These are phyloP conservation scores for Trametes cinnabarina DNA, from an alignment of 768 basidiomycete genomes.

Conservation along the genomic window DNA sequence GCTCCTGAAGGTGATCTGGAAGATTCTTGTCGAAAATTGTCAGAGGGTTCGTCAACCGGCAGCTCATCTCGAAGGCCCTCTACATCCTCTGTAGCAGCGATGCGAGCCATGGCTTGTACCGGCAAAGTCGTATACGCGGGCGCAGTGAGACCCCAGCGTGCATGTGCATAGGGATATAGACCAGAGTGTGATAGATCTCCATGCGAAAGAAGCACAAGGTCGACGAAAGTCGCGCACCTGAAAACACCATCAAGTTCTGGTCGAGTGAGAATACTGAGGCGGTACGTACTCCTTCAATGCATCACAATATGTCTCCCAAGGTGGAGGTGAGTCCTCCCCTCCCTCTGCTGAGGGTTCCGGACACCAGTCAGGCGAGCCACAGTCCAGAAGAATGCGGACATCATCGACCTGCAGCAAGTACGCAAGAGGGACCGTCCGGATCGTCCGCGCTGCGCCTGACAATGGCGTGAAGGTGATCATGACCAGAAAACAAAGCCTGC, in stretches of 20 bases:
- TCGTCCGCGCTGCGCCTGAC: constrained; percentile 75
- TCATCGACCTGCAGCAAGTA: constrained; percentile 95
- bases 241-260: background rate
- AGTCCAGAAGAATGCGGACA: constrained; percentile 89
- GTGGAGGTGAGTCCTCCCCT: constrained; percentile 32
- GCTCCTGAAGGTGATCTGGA: constrained; percentile 26
- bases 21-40: constrained; percentile 15
- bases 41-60: constrained; percentile 48
- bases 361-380: constrained; percentile 87
- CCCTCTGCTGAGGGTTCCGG: constrained; percentile 46
- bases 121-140: constrained; percentile 94
- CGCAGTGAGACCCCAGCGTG: constrained; percentile 83
- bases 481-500: background rate
- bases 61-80: constrained; percentile 79
- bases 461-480: constrained; percentile 97
- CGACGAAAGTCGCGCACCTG: constrained; percentile 77
- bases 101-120: constrained; percentile 92
- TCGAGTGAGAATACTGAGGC: background rate
- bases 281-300: constrained; percentile 62
- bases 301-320: constrained; percentile 66
- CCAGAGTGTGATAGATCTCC: constrained; percentile 88
- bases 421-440: constrained; percentile 61
- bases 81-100: constrained; percentile 85
- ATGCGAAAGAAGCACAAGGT: constrained; percentile 92
- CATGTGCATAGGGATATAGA: constrained; percentile 88